Conservation (phyloP, 1,139 yeast genomes). For the Zygotorulaspora mrakii region DNA sequence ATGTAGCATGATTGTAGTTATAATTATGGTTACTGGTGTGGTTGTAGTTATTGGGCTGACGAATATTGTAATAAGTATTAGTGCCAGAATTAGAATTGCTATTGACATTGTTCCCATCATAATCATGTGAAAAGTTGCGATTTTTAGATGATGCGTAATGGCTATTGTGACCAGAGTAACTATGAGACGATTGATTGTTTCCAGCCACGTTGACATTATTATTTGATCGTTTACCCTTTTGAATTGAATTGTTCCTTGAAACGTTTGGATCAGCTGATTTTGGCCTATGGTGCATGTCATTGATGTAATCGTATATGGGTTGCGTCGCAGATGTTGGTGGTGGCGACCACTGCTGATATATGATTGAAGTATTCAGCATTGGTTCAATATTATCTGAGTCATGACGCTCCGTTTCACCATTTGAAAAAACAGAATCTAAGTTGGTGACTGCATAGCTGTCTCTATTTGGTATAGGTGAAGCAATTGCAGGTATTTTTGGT, state of each 20-base stretch:
- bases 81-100: conserved; percentile 4
- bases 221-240: conserved; percentile 5
- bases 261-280: conserved; percentile 42
- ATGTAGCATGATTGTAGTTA: conserved; percentile 3
- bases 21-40: conserved; percentile 12
- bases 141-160: conserved; percentile 7
- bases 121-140: conserved; percentile 2
- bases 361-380: conserved; percentile 11
- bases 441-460: conserved; percentile 15
- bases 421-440: conserved; percentile 22
- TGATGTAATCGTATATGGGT: conserved; percentile 28
- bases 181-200: conserved; percentile 9
- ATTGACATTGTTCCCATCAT: conserved; percentile 1
- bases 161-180: conserved; percentile 4
- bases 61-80: conserved; percentile 8
- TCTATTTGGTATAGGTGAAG: conserved; percentile 31
- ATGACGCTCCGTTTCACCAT: conserved; percentile 4
- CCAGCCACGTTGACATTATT: conserved; percentile 1
- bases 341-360: conserved; percentile 34
- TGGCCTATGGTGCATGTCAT: conserved; percentile 37
- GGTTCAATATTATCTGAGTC: conserved; percentile 8
- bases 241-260: conserved; percentile 19
- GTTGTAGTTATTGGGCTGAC: conserved; percentile 4
- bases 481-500: conserved; percentile 22
- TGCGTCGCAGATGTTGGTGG: conserved; percentile 27